Base-by-base conservation (phyloP, 2,329 filamentous ascomycete species). In the Epichloe gansuensis region DNA sequence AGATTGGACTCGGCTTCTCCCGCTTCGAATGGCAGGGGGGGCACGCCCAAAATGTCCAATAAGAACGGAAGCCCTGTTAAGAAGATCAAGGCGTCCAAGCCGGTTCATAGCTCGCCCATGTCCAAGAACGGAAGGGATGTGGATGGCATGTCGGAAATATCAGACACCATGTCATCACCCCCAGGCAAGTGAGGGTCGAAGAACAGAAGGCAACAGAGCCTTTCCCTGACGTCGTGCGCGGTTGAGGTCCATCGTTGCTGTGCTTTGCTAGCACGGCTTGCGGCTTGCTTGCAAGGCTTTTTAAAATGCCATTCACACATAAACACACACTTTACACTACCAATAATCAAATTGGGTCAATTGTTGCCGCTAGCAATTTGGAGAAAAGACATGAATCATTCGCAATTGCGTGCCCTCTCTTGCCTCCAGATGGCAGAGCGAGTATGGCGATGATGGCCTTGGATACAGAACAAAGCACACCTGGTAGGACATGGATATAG, bases 141-240 rank as follows among this genome's bases (percentile, higher is more conserved):
- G 17, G 77, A 79, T 46, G 72, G 66, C 42, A 74, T 74, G 55
- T 79, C 76, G 15, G 78, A 81, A 59, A 78, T 76, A 41, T 79
- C 76, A 0, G 78, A 73, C 17, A 75, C 75, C 0, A 62, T 78
- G 54, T 80, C 77, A 0, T 80, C 77, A 15, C 77, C 77, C 17
- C 74, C 74, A 3, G 58, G 45, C 7, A 58, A 58, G 41, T 58
- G 48, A 50, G n/a, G 13, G 9, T 13, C 36, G 5, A 47, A 12
- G 12, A 15, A 45, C 11, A 6, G 6, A 7, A 25, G 12, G 6
- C 13, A 31, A 11, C 25, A 21, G 13, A n/a, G 12, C 12, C 25
- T 42, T 31, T 9, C 27, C 27, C 27, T 31, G 27, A 31, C 27
- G 27, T 31, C 27, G 8, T 31, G 27, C 8, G 27, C 27, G 27